Evolutionary conservation across 192 early-diverging fungal genomes (phyloP).

Genomic region (Entophlyctis helioformis): DNA sequence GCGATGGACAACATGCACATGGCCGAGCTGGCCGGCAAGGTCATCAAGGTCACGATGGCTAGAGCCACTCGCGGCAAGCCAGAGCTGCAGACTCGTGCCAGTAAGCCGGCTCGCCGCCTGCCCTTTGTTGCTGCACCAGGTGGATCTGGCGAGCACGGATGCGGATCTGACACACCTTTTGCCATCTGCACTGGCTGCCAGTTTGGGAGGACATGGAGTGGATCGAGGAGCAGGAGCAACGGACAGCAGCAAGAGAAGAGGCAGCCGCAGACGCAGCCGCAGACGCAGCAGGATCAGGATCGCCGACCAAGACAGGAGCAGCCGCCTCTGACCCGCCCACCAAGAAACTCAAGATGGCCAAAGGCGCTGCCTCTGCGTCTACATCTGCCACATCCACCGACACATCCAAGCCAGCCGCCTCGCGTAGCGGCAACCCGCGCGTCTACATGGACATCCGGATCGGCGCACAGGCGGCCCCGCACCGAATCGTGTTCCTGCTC

Average conservation of each 20-base stretch:
- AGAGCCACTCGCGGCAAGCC: constrained; percentile 34
- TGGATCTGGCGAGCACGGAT: too few species aligned
- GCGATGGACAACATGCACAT: constrained; percentile 92
- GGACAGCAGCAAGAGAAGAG: constrained; percentile 7
- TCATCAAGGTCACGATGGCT: constrained; percentile 80
- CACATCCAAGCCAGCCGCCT: too few species aligned
- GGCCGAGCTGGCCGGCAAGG: constrained; percentile 77
- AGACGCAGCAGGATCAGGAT: not conserved
- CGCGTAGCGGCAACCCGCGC: constrained; percentile 10
- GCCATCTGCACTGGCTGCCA: not conserved
- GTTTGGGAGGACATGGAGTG: constrained; percentile 34
- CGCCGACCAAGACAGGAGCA: constrained; percentile 2
- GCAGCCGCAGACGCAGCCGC: constrained; percentile 5
- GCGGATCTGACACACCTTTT: too few species aligned
- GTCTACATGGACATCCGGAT: constrained; percentile 38
- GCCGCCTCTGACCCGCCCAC: not conserved
- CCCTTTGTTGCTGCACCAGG: too few species aligned
- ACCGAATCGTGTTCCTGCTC: constrained; percentile 27
- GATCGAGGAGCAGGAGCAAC: constrained; percentile 14
- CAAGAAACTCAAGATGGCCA: not conserved
- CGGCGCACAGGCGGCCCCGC: constrained; percentile 16
- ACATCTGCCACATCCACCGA: too few species aligned
- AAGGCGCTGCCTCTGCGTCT: not conserved
- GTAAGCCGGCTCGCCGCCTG: not conserved
- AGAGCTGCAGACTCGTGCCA: constrained; percentile 9